Evolutionary conservation across 2,329 filamentous ascomycete species (phyloP).

Genomic region (Aspergillus uvarum): DNA sequence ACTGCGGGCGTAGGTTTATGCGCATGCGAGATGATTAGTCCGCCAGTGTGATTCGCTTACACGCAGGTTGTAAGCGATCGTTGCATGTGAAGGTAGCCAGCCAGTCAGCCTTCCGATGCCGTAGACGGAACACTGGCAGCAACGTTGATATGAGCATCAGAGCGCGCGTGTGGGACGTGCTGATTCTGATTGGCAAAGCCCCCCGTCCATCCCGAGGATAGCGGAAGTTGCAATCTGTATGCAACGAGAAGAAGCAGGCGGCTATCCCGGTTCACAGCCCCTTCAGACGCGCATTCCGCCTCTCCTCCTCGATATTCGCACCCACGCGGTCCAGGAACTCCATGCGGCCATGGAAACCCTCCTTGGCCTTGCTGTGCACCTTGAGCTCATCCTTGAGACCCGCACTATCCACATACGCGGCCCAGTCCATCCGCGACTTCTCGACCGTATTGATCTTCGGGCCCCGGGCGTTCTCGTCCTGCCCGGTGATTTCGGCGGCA

Average conservation of each 20-base stretch:
- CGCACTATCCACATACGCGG: constrained; percentile 60
- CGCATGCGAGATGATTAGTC: background rate
- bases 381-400: constrained; percentile 63
- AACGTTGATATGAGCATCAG: background rate
- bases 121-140: background rate
- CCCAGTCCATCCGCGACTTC: constrained; percentile 66
- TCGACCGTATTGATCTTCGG: constrained; percentile 66
- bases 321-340: constrained; percentile 62
- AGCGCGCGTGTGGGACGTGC: background rate
- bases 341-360: constrained; percentile 61
- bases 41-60: background rate
- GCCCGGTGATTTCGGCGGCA: constrained; percentile 21
- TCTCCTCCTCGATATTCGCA: constrained; percentile 56
- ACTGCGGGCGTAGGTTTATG: background rate
- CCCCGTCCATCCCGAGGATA: background rate
- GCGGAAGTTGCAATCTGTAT: background rate
- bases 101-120: background rate
- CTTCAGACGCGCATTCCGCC: constrained; percentile 52
- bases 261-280: constrained; percentile 24
- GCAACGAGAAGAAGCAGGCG: background rate
- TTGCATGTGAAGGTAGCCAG: background rate
- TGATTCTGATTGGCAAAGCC: background rate
- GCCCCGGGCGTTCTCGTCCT: constrained; percentile 42
- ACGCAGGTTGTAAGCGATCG: background rate
- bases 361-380: constrained; percentile 61